Percentiles rank a stretch among this genome's conserved stretches.
Conservation (phyloP, 768 basidiomycete species). For the Dioszegia aurantiaca region DNA sequence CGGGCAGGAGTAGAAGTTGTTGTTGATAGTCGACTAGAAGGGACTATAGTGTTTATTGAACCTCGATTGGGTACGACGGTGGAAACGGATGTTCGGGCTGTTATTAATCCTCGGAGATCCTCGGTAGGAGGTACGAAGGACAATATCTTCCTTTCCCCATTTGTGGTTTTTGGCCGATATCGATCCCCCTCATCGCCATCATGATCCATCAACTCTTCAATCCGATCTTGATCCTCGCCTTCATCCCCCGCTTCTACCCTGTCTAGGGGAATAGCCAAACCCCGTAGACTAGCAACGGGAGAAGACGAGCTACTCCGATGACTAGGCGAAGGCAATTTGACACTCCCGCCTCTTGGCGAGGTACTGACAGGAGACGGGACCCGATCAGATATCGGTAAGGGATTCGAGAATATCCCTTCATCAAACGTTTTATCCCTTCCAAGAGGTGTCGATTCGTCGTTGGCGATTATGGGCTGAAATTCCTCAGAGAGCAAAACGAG, state of each 20-base stretch:
- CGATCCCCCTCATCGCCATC: constrained; percentile 1
- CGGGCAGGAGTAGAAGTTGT: neutral
- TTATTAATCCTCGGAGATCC: neutral
- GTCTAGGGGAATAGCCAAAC: constrained; percentile 16
- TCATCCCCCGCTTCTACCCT: constrained; percentile 25
- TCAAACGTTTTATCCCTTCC: constrained; percentile 15
- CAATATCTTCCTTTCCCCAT: neutral
- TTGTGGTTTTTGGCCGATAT: too few species aligned
- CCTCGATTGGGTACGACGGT: constrained; percentile 9
- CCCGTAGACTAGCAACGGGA: neutral
- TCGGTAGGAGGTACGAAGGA: constrained; percentile 22
- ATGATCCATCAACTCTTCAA: constrained; percentile 21
- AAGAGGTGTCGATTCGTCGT: too few species aligned
- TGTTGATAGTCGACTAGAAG: neutral
- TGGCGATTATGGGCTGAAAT: constrained; percentile 16
- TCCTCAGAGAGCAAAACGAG: constrained; percentile 35
- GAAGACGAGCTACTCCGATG: neutral
- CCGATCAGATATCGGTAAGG: constrained; percentile 11
- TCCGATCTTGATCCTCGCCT: constrained; percentile 11
- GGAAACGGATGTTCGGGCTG: constrained; percentile 8
- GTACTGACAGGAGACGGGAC: constrained; percentile 14
- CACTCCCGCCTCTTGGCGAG: constrained; percentile 19
- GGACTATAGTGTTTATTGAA: neutral
- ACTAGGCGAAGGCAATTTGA: neutral
- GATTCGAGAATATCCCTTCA: constrained; percentile 30